Base-by-base conservation (phyloP, 1,284 basidiomycete genomes). In the Rhodofomes roseus region DNA sequence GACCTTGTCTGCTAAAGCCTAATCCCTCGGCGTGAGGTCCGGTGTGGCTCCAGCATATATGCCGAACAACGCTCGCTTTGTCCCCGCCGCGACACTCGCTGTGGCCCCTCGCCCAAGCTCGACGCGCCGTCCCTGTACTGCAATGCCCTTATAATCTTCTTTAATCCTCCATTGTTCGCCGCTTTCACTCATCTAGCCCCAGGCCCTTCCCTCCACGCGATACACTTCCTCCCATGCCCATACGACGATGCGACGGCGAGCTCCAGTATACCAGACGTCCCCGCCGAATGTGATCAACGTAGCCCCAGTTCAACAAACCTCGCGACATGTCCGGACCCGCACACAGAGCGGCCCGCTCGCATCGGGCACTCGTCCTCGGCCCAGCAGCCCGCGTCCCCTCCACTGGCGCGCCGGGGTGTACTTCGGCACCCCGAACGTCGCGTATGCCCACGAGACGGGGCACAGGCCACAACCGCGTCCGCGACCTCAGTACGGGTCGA, bases 401-500 rank as follows among this genome's bases (percentile, higher is more conserved):
- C 34, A 52, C 31, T 36, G 50, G 50, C 50, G 50, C 7, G 50
- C 50, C n/a, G 50, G 50, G 1, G 50, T 52, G 31, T 52, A 52
- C 50, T 52, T 52, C 50, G 50, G 50, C 8, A 52, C 50, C 18
- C 50, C 50, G 16, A 22, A 3, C 22, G 50, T 36, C n/a, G 50
- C 50, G 50, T 52, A 52, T n/a, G 50, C 50, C 31, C 50, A 52
- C 4, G 50, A 52, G 50, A 52, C 50, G 23, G 50, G 50, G 27
- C 50, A 36, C 12, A 25, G 50, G n/a, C n/a, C 34, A 9, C 29
- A 52, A 11, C 50, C 14, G n/a, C 50, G 50, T 31, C 50, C 11
- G 27, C 31, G 18, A 16, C 50, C 31, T 4, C 50, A 36, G 31
- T 52, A 52, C n/a, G 50, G 50, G 9, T 34, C 50, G 9, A 14